Evolutionary conservation across 257 asterid species (phyloP).

Genomic region (Jacaranda mimosifolia): DNA sequence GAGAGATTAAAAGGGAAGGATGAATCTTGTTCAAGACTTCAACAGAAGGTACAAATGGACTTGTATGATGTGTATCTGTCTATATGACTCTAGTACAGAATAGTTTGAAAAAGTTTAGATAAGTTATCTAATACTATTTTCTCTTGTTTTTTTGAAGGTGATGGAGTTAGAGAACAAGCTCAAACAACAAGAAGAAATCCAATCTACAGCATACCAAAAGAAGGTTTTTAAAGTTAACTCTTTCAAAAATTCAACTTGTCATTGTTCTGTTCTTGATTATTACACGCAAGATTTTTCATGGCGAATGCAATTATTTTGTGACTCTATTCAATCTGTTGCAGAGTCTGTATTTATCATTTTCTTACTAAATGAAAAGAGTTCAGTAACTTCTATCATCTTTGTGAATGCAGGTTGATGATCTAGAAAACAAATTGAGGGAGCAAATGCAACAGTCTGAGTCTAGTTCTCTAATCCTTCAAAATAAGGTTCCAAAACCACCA

Average conservation of each 20-base stretch:
- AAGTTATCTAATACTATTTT: background rate
- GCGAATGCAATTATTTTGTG: no score
- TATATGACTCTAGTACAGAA: background rate
- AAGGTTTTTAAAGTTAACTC: slow-evolving; percentile 54
- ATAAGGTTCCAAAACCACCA: slow-evolving; percentile 57
- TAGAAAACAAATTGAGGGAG: slow-evolving; percentile 75
- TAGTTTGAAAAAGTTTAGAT: background rate
- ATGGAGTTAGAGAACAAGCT: slow-evolving; percentile 79
- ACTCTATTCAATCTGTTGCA: background rate
- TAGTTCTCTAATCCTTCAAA: slow-evolving; percentile 59
- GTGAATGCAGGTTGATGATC: slow-evolving; percentile 74
- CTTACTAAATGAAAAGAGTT: background rate
- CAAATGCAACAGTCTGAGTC: slow-evolving; percentile 62
- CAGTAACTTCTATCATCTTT: slow-evolving; percentile 1
- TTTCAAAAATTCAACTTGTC: background rate
- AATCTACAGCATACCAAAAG: slow-evolving; percentile 60
- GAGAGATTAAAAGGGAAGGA: slow-evolving; percentile 82
- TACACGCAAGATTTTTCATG: no score
- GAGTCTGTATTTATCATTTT: background rate
- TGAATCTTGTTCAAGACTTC: slow-evolving; percentile 74
- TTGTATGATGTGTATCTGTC: background rate
- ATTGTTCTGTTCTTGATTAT: background rate
- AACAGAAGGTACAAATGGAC: slow-evolving; percentile 67
- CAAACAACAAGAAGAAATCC: slow-evolving; percentile 61
- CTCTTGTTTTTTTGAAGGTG: slow-evolving; percentile 52